A percentile compares a stretch with the other conserved stretches of the same genome.
These are phyloP conservation scores for Phytophthora pistaciae DNA, from an alignment of 352 stramenopile species.

Conservation along the genomic window DNA sequence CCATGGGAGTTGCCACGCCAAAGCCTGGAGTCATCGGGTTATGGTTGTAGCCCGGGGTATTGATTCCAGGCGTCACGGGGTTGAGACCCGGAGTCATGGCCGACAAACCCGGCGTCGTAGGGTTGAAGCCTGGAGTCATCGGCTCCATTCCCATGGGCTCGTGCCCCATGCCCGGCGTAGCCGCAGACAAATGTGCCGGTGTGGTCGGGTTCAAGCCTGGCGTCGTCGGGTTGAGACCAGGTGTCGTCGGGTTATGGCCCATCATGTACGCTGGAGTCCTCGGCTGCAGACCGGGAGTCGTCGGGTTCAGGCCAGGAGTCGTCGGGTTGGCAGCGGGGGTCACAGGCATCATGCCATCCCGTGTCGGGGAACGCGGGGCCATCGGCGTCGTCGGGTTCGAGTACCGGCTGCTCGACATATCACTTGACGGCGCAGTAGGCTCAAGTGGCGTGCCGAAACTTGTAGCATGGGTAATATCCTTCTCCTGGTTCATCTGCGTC, in stretches of 20 bases:
- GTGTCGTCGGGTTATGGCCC: slow-evolving; percentile 80
- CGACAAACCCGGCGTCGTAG: slow-evolving; percentile 82
- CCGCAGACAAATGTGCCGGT: slow-evolving; percentile 73
- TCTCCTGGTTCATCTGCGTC: slow-evolving; percentile 91
- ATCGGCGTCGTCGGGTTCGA: slow-evolving; percentile 60
- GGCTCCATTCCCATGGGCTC: slow-evolving; percentile 84
- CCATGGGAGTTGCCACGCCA: slow-evolving; percentile 82
- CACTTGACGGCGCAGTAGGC: slow-evolving; percentile 72
- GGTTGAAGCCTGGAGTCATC: slow-evolving; percentile 90
- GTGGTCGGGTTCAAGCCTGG: slow-evolving; percentile 81
- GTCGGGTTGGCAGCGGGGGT: slow-evolving; percentile 78
- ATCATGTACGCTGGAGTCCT: slow-evolving; percentile 84
- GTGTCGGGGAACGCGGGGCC: slow-evolving; percentile 69
- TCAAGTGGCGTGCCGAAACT: slow-evolving; percentile 88
- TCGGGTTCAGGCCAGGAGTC: slow-evolving; percentile 85
- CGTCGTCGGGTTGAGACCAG: slow-evolving; percentile 83
- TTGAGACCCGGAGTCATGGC: slow-evolving; percentile 86
- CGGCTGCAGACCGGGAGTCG: slow-evolving; percentile 81
- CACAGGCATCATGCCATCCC: slow-evolving; percentile 71
- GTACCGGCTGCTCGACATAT: slow-evolving; percentile 65
- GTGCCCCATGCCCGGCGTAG: slow-evolving; percentile 75
- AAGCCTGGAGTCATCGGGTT: slow-evolving; percentile 90
- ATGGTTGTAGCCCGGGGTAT: slow-evolving; percentile 85
- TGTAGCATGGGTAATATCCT: slow-evolving; percentile 90
- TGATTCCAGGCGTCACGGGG: slow-evolving; percentile 83